Conservation (phyloP, 192 early-diverging fungal species). For the Podila horticola region DNA sequence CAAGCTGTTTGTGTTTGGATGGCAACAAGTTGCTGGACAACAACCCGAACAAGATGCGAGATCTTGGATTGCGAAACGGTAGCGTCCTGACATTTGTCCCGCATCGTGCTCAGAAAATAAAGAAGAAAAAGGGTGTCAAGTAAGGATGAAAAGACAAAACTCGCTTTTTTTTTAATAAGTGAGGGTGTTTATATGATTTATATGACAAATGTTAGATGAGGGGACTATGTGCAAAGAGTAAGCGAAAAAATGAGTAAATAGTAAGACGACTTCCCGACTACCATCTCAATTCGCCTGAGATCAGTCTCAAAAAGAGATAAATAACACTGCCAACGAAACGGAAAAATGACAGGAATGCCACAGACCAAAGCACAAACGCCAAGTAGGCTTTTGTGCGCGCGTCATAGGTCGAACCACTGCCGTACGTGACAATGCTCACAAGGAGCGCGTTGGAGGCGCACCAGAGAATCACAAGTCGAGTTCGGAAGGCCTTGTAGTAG, state of each 20-base stretch:
- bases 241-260: not conserved
- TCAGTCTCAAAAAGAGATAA: conserved; percentile 69
- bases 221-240: too few relatives aligned
- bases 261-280: not conserved
- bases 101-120: not conserved
- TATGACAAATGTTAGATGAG: too few relatives aligned
- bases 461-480: conserved; percentile 84
- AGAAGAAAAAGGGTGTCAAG: not conserved
- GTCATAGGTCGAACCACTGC: conserved; percentile 43
- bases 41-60: not conserved
- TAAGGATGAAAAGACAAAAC: too few relatives aligned
- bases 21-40: not conserved
- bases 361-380: conserved; percentile 89
- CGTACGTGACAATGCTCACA: conserved; percentile 74
- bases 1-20: not conserved
- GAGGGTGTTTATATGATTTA: too few relatives aligned
- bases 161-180: too few relatives aligned
- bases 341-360: conserved; percentile 75
- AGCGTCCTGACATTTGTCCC: not conserved
- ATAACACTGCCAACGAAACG: conserved; percentile 77
- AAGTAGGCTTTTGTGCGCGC: conserved; percentile 66
- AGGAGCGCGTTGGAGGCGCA: conserved; percentile 83
- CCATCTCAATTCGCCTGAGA: conserved; percentile 53
- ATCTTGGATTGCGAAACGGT: not conserved
- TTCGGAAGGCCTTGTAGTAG: conserved; percentile 88